phyloP scores from a whole-genome alignment of 352 stramenopile species.

The Pythium periplocum region DNA sequence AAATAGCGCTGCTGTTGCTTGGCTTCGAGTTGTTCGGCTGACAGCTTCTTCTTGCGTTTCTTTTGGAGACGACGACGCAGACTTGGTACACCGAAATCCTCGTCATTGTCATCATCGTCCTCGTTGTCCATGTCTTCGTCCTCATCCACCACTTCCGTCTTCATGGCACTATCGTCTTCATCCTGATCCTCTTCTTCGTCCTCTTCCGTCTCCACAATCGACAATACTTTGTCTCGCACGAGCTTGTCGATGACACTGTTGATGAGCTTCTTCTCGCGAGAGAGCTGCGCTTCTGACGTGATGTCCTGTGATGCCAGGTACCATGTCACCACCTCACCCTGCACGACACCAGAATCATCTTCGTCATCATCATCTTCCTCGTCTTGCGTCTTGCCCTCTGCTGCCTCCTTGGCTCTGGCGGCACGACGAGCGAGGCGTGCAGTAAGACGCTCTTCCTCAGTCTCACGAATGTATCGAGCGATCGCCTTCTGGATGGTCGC shows the following conservation, averaged over 20 bases:
- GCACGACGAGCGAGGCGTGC: constrained; percentile 39
- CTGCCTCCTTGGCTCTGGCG: constrained; percentile 11
- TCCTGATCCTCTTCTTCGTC: constrained; percentile 32
- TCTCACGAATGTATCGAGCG: constrained; percentile 71
- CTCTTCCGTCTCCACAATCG: constrained; percentile 64
- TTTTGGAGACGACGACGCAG: constrained; percentile 1
- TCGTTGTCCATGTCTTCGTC: constrained; percentile 7
- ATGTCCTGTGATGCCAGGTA: constrained; percentile 83
- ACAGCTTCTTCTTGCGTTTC: constrained; percentile 16
- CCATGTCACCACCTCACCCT: constrained; percentile 81
- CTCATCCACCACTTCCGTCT: background rate
- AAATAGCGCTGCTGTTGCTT: constrained; percentile 70
- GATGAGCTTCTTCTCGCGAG: constrained; percentile 78
- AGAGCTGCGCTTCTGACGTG: constrained; percentile 74
- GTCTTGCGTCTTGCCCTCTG: constrained; percentile 7
- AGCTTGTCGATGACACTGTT: constrained; percentile 78
- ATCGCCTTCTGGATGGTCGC: constrained; percentile 79
- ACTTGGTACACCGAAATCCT: constrained; percentile 2
- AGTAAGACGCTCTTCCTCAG: constrained; percentile 58
- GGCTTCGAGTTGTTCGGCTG: constrained; percentile 38
- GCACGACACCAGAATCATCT: constrained; percentile 50
- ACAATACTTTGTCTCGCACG: constrained; percentile 70
- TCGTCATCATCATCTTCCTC: constrained; percentile 53
- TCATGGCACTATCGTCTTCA: constrained; percentile 5
- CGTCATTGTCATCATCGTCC: constrained; percentile 12